Evolutionary conservation across 345 rosid species (phyloP), one percentile per base, ranked within the genome.

Genomic region (Acer campestre): DNA sequence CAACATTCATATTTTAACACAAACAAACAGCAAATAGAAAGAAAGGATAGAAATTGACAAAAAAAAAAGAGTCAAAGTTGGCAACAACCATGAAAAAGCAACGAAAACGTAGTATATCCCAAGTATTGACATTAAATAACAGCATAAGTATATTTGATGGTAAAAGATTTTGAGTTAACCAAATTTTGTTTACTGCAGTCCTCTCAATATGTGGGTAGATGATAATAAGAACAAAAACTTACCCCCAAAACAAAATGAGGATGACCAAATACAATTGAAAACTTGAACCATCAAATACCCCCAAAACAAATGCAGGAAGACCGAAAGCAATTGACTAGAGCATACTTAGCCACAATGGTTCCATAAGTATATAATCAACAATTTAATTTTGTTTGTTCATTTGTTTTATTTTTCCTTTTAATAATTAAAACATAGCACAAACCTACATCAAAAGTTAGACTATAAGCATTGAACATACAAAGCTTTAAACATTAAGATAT

Each of bases 401-500:
- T 20, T 59, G 62, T 0, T 2, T 58, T 58, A 20, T 67, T 42
- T 46, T 42, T 22, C 70, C 14, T 40, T 25, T 53, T 10, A 0
- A 25, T 10, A 67, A 8, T 9, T 40, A 10, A 6, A 18, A 20
- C 51, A 40, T 20, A 70, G 44, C 56, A 16, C 13, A 71, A 46
- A 18, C 2, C 55, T 25, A 68, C 27, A 11, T 66, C 66, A 64
- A 14, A 74, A 46, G 70, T 75, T 17, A 72, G 59, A 71, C 75
- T 58, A 71, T 29, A 78, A 25, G 51, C 67, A 18, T 59, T 55
- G 16, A 67, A 68, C n/a, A 73, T 77, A 71, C 68, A 82, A 68
- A 20, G 79, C 82, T 63, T 82, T 73, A n/a, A 77, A 71, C 46
- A 76, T 55, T 16, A 42, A 77, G 53, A 51, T 44, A 58, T 67